Evolutionary conservation across 73 alveolate species (phyloP), one percentile per base, ranked within the genome.

Genomic region (Effrenium voratum): DNA sequence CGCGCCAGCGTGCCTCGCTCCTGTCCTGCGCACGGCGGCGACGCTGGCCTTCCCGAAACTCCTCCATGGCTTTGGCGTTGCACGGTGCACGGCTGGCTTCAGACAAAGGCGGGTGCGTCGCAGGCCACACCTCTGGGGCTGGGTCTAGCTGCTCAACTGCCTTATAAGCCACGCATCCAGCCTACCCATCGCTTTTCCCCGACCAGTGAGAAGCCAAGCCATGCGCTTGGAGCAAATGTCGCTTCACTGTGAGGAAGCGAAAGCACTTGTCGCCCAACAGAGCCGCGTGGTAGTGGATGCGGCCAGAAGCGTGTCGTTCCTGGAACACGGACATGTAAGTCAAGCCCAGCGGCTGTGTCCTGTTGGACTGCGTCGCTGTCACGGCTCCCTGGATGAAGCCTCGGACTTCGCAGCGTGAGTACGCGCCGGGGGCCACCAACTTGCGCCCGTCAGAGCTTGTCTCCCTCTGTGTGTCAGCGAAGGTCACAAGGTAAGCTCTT

Each of bases 201-300:
- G 87, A 76, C 87, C 87, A 76, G 43, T 76, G 86, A 40, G 63
- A 30, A 13, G 87, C 87, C 60, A 76, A 43, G 59, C 87, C 87
- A 44, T 76, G 55, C 43, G 87, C 87, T 0, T 2, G 34, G 34
- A 76, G 41, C 16, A 76, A 36, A 8, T 76, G 60, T 5, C 87
- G 87, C 87, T 76, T 76, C 59, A 76, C 24, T 4, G 87, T 5
- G 40, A 16, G 13, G 38, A 76, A 76, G 38, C 87, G 55, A 36
- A 76, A 76, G 41, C 63, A 76, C 36, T 30, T 76, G 60, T 76
- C 87, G 0, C 43, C 87, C 40, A 40, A 30, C 24, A 80, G 34
- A 19, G 91, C 91, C 46, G 46, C 91, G 32, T 80, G 91, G 72
- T 80, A 47, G 59, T 46, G 91, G 72, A 80, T 80, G 32, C 46